Base-by-base conservation (phyloP, 805 yeast genomes). In the Metschnikowia proteae region DNA sequence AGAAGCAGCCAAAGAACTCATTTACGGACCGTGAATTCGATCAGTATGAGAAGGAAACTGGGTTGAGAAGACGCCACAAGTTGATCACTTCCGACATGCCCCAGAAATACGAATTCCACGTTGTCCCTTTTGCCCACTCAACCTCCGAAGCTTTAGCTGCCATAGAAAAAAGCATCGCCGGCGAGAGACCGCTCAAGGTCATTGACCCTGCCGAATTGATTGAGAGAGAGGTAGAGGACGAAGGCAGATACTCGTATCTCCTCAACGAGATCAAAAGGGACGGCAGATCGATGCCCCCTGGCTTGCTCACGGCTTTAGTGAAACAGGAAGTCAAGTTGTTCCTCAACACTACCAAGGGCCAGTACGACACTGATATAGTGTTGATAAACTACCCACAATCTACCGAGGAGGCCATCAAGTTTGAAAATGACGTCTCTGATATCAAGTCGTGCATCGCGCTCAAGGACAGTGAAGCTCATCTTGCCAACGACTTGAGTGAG, bases 391-490 rank as follows among this genome's bases (percentile, higher is more conserved):
- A 79, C 60, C 91, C 92, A 3, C 74, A 71, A 43, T 71, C 73
- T 25, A 75, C 86, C 35, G 78, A 78, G 43, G 91, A 86, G 51
- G 85, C 88, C 3, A 78, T 83, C 46, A 81, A 79, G 57, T 86
- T 86, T 53, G 94, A 86, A 61, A 86, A 82, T 56, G 88, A 84
- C 50, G 73, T 86, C 27, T 76, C 83, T 2, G 74, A 75, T 7
- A 65, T 77, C 43, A 63, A 71, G 48, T 70, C 74, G 43, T 65
- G 74, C 52, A 63, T 72, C 26, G 54, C 68, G 10, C 56, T 63
- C 50, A 54, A 62, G 3, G 77, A 73, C 27, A 52, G 67, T 5
- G 39, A 51, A 13, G 54, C 61, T 25, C 60, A 62, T 31, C 45
- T 63, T 28, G 36, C 57, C 1, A 46, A 50, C 11, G 52, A 47